Base-by-base conservation (phyloP, 176 grass and related monocot genomes). In the Cymbopogon citratus region DNA sequence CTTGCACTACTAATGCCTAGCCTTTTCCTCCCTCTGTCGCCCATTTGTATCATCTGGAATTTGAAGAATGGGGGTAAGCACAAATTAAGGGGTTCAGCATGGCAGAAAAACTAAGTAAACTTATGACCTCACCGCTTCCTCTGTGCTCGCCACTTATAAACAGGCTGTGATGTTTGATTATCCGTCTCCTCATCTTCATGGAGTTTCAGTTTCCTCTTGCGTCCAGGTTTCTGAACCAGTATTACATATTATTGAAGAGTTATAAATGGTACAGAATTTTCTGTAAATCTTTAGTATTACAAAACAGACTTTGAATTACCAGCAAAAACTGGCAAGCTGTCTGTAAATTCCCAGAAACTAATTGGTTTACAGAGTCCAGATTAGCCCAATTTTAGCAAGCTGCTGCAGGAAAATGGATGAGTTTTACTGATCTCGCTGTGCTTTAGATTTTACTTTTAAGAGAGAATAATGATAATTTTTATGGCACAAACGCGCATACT, bases 191-290 rank as follows among this genome's bases (percentile, higher is more conserved):
- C 93, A 38, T 93, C 91, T 84, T 90, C 89, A 39, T 75, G 75
- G 40, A 99, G 92, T 78, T 99, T 93, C 51, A 99, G 92, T 78
- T 99, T 93, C 60, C 92, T 86, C 68, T 95, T 94, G 66, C 87
- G 87, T 12, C 92, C 96, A 78, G 96, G 85, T 90, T 99, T 99
- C 96, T 99, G 82, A 69, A 45, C 41, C 31, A 61, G 15, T 39
- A 76, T 73, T 85, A 72, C 9, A 62, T 12, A 46, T n/a, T 12
- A 46, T n/a, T 49, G 23, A 73, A 19, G 51, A 73, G 75, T 12
- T 74, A 45, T 64, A 45, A 75, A 29, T 2, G 57, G 71, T 29
- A 40, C 8, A 60, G 68, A 65, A 10, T 33, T 57, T 75, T 14
- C 0, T 38, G 28, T 39, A 48, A 82, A 56, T 40, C 5, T 46